These are phyloP conservation scores for Phytophthora sp. DNA, from an alignment of 352 stramenopile genomes.

Conservation along the genomic window DNA sequence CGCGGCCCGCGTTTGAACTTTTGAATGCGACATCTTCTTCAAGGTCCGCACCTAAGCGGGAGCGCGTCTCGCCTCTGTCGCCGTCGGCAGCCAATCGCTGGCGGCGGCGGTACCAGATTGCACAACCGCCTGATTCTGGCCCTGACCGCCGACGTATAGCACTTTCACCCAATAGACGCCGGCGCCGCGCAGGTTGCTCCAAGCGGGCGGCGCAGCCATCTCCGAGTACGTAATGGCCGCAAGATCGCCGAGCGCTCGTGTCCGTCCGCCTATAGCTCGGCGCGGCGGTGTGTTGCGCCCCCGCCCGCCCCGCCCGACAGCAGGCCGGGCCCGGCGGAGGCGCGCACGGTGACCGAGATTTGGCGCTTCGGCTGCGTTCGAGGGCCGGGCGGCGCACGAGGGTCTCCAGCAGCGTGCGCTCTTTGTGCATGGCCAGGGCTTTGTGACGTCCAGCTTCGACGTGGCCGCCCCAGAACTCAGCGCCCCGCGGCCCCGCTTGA, in stretches of 20 bases:
- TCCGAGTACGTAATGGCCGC: constrained; percentile 1
- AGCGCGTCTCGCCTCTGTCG: no score
- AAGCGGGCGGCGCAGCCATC: constrained; percentile 16
- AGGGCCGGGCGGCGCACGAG: no score
- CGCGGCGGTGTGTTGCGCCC: no score
- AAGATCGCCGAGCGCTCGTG: constrained; percentile 5
- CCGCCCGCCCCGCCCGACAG: no score
- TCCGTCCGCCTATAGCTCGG: no score
- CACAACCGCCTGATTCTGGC: constrained; percentile 12
- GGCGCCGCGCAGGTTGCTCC: constrained; percentile 15
- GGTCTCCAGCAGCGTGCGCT: no score
- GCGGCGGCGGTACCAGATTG: background rate
- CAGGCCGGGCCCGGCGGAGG: background rate
- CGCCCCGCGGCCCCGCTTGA: no score
- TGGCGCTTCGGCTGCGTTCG: background rate
- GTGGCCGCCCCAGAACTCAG: background rate
- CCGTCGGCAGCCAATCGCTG: constrained; percentile 10
- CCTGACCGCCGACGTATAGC: no score
- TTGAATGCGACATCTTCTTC: constrained; percentile 33
- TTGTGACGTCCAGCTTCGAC: no score
- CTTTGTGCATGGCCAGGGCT: background rate
- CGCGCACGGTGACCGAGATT: constrained; percentile 4
- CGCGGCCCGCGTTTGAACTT: background rate
- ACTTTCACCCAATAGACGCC: no score
- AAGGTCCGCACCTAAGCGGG: constrained; percentile 7